Base-by-base conservation (phyloP, 805 yeast genomes). In the Zygosaccharomyces bisporus region DNA sequence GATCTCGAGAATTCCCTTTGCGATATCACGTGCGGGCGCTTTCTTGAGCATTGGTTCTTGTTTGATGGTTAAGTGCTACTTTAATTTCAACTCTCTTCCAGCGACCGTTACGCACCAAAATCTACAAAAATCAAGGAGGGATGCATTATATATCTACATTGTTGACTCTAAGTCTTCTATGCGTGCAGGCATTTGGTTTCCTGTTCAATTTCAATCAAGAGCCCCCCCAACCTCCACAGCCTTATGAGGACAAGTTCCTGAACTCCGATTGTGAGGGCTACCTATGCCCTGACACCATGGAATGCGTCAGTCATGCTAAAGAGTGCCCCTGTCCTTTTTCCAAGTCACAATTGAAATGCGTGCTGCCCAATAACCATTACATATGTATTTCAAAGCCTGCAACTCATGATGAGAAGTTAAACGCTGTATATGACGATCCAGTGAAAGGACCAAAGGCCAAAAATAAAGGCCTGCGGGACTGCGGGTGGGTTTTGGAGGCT, bases 281-380 rank as follows among this genome's bases (percentile, higher is more conserved):
- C 61, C 65, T 91, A 27, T 93, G 99, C 60, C 87, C 87, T 3
- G 95, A 82, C 53, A 87, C 97, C 0, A 70, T 81, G 32, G 72
- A 72, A 7, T 93, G 99, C 68, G 99, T 87, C 0, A 72, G 73
- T 1, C 56, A 65, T 1, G 79, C 87, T 0, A 53, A 73, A 6
- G 85, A 82, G 41, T 93, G 99, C 62, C 96, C 97, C 1, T 93
- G 99, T 62, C 88, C 87, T 2, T 91, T 79, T 59, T 93, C 96
- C 1, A 78, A 80, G 46, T 81, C 95, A 1, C 96, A 91, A 61
- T 57, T 86, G 49, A 84, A 86, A 57, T 93, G 99, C 64, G 60
- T 75, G 2, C 68, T 86, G 32, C 95, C 96, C 0, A 74, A 79
- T 14, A 66, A 71, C 24, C 76, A 76, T 44, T 83, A 71, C 58